Evolutionary conservation across 805 yeast species (phyloP).

Genomic region (Scheffersomyces ergatensis): DNA sequence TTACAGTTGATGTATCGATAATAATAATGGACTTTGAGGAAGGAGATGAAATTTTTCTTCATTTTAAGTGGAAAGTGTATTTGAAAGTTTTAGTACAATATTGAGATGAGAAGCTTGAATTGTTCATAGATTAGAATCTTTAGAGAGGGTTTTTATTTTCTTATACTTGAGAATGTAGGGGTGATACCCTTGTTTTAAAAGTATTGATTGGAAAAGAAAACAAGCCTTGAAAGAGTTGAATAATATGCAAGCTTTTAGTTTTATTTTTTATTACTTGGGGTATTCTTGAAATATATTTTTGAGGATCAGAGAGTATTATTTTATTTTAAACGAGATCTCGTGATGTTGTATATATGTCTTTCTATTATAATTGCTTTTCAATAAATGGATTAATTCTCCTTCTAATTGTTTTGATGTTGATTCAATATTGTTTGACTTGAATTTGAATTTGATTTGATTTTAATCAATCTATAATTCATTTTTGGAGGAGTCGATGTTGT

Average conservation of each 20-base stretch:
- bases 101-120: background rate
- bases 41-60: background rate
- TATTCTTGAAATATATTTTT: no score
- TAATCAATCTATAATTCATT: no score
- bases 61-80: background rate
- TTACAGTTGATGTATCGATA: background rate
- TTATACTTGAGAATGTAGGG: background rate
- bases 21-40: background rate
- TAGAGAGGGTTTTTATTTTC: background rate
- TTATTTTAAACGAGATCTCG: background rate
- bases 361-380: background rate
- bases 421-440: background rate
- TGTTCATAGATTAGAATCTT: background rate
- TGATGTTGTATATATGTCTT: slow-evolving; percentile 1
- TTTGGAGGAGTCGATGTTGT: no score
- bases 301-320: no score
- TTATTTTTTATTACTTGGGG: no score
- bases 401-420: no score
- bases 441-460: no score
- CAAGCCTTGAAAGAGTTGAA: background rate
- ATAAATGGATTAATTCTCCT: background rate
- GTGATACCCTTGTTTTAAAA: background rate
- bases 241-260: no score
- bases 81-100: slow-evolving; percentile 1
- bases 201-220: background rate